Conservation (phyloP, 2,329 filamentous ascomycete species). For the Fusarium tanahbumbuense region DNA sequence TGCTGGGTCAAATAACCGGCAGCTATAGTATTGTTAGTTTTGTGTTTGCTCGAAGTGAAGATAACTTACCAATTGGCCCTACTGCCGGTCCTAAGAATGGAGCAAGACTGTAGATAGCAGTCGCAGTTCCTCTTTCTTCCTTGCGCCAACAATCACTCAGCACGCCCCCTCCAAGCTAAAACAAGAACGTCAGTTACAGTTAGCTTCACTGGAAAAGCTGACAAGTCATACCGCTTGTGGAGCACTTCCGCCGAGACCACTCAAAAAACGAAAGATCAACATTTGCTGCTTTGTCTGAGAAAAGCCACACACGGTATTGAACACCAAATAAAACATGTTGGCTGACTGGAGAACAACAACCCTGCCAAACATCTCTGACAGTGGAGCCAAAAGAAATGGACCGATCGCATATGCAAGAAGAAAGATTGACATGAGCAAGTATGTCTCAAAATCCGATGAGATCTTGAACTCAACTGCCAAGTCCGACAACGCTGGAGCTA, state of each 20-base stretch:
- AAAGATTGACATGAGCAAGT: slow-evolving; percentile 69
- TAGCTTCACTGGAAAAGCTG: accelerated
- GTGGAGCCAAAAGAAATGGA: slow-evolving; percentile 62
- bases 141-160: slow-evolving; percentile 61
- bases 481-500: slow-evolving; percentile 60
- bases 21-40: slow-evolving; percentile 22
- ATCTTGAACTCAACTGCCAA: slow-evolving; percentile 60
- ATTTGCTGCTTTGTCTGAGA: slow-evolving; percentile 59
- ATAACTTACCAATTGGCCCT: slow-evolving; percentile 53
- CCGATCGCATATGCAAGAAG: slow-evolving; percentile 67
- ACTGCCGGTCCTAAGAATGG: slow-evolving; percentile 59
- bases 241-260: slow-evolving; percentile 59
- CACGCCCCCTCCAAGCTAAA: slow-evolving; percentile 57
- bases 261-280: slow-evolving; percentile 62
- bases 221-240: slow-evolving; percentile 55
- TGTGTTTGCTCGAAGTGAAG: no score
- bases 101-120: slow-evolving; percentile 51
- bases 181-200: neutral
- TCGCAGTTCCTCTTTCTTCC: slow-evolving; percentile 53
- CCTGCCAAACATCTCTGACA: slow-evolving; percentile 65
- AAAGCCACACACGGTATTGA: slow-evolving; percentile 65
- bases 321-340: slow-evolving; percentile 64
- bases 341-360: slow-evolving; percentile 57
- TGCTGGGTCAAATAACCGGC: slow-evolving; percentile 55
- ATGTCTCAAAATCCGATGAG: slow-evolving; percentile 56